Percentiles rank a stretch among this genome's conserved stretches.
Evolutionary conservation across 768 basidiomycete genomes (phyloP).

Genomic region (Clitopilus passeckerianus): DNA sequence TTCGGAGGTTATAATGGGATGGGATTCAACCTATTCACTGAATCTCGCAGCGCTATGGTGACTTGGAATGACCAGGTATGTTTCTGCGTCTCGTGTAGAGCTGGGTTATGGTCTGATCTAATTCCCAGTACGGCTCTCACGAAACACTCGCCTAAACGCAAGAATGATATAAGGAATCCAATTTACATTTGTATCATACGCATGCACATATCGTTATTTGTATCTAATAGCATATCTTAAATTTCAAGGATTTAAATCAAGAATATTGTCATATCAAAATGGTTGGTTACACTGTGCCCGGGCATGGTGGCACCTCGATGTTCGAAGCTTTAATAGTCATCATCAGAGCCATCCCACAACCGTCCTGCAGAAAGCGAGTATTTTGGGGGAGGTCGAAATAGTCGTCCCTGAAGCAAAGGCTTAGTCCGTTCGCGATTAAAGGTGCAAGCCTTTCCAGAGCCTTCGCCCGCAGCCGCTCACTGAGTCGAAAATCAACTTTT

Average conservation of each 20-base stretch:
- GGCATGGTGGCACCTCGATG: neutral
- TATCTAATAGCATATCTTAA: neutral
- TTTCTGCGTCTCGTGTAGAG: neutral
- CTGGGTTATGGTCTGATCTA: neutral
- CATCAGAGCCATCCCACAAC: too few relatives aligned
- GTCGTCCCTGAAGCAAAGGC: neutral
- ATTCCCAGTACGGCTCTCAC: neutral
- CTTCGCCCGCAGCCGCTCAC: neutral
- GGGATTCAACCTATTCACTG: constrained; percentile 31
- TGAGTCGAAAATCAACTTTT: neutral
- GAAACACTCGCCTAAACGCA: neutral
- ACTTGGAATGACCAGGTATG: constrained; percentile 35
- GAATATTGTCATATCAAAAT: neutral
- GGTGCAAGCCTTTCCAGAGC: neutral
- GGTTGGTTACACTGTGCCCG: neutral
- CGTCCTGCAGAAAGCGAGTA: too few relatives aligned
- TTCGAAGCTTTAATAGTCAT: too few relatives aligned
- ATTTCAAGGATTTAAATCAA: neutral
- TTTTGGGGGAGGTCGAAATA: neutral
- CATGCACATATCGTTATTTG: neutral
- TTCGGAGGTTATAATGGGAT: constrained; percentile 37
- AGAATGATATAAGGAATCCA: neutral
- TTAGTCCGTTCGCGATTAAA: neutral
- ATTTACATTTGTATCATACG: neutral
- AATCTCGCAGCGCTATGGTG: constrained; percentile 31